Base-by-base conservation (phyloP, 768 basidiomycete species). In the Lepiota brunneoincarnata region DNA sequence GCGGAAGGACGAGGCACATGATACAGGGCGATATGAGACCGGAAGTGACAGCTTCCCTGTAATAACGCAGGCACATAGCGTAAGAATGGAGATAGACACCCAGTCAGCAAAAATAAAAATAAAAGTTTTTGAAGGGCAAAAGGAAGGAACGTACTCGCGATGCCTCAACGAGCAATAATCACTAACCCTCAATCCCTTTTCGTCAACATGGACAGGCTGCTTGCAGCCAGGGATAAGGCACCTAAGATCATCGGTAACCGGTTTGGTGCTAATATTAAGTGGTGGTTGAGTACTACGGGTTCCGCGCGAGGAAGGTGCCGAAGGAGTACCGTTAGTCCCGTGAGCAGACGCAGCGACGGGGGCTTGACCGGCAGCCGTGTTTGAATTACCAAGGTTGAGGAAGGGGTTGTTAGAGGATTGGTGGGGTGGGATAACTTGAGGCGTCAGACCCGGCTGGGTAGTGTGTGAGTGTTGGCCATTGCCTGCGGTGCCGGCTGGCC, bases 1-100 rank as follows among this genome's bases (percentile, higher is more conserved):
- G 84, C 18, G 85, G 85, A 56, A 79, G 69, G 38, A 69, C 72
- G 60, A 82, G 66, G 60, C 85, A 87, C 82, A 86, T 81, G 60
- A 87, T 84, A 58, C 85, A 86, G 9, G 79, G 75, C 12, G 72
- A 63, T 31, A 70, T 78, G 31, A 84, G 59, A 24, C 83, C 81
- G 15, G 74, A 67, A 14, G 64, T 67, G 11, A 86, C 83, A 0
- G 83, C 83, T 61, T 86, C 82, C 67, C 85, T 86, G 49, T 34
- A 54, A 40, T 23, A 7, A n/a, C 20, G 14, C 17, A 26, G 24
- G n/a, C 23, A 26, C 31, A 31, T 4, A 2, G 31, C 31, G 31
- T 31, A 9, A 31, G 11, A 31, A 31, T 24, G 18, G 18, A 41
- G 34, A 58, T 39, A 36, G n/a, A n/a, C n/a, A n/a, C 18, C 34